phyloP scores from a whole-genome alignment of 768 basidiomycete species.

The Mycena kentingensis region DNA sequence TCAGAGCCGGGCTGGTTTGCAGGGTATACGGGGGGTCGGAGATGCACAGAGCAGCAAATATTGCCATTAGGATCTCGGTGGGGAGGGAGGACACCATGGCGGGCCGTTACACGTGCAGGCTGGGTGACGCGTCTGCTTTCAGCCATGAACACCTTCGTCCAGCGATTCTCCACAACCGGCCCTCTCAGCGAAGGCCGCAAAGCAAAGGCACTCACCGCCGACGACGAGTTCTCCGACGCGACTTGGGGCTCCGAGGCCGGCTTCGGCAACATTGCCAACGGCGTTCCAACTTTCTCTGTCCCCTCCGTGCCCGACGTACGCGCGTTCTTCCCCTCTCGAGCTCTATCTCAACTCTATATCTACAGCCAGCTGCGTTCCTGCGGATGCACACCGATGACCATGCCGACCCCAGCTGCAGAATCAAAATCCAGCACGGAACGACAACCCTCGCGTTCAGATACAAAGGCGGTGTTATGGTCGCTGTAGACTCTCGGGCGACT shows the following conservation, averaged over 20 bases:
- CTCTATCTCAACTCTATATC: conserved; percentile 11
- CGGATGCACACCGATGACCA: conserved; percentile 93
- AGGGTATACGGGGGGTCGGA: too few species aligned
- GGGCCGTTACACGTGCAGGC: conserved; percentile 36
- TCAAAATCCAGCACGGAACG: conserved; percentile 98
- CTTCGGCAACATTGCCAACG: conserved; percentile 72
- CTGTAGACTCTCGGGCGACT: conserved; percentile 97
- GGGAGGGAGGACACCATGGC: conserved; percentile 1
- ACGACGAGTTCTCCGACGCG: conserved; percentile 65
- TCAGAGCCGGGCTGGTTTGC: neutral
- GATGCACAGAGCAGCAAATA: conserved; percentile 10
- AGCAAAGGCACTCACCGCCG: conserved; percentile 51
- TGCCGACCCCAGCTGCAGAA: conserved; percentile 90
- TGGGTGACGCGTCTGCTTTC: conserved; percentile 33
- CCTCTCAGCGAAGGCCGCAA: conserved; percentile 50
- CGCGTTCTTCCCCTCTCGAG: conserved; percentile 11
- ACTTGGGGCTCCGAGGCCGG: conserved; percentile 86
- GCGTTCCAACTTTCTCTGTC: conserved; percentile 70
- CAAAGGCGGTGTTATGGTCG: conserved; percentile 97
- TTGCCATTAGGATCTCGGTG: conserved; percentile 10
- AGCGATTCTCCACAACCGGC: conserved; percentile 63
- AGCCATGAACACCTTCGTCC: conserved; percentile 73
- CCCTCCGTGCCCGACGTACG: conserved; percentile 79
- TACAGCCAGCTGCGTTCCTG: conserved; percentile 87
- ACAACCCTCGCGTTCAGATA: conserved; percentile 98